Evolutionary conservation across 2,329 filamentous ascomycete species (phyloP).

Genomic region (Aspergillus sp.): DNA sequence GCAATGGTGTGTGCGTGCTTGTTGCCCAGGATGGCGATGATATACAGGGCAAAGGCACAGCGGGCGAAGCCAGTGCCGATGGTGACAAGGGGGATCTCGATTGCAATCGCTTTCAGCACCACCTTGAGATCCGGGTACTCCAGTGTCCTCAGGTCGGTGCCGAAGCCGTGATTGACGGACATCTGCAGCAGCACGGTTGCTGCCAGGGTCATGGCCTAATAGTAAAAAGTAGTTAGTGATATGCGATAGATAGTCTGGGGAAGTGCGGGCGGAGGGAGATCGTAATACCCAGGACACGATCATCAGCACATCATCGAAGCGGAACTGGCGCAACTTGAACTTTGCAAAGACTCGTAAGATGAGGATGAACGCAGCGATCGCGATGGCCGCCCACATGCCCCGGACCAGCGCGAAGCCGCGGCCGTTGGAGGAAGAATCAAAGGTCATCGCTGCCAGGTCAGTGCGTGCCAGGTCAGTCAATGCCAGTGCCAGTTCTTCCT

Average conservation of each 20-base stretch:
- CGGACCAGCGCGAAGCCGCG: slow-evolving; percentile 22
- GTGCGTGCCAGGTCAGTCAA: too few relatives aligned
- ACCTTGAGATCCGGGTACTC: slow-evolving; percentile 9
- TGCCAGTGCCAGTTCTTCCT: too few relatives aligned
- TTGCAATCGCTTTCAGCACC: slow-evolving; percentile 29
- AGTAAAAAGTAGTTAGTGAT: neutral
- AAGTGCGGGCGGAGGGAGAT: neutral
- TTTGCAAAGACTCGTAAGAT: slow-evolving; percentile 29
- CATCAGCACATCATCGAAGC: slow-evolving; percentile 32
- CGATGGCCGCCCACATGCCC: slow-evolving; percentile 30
- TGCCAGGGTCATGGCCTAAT: slow-evolving; percentile 23
- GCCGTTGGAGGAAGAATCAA: slow-evolving; percentile 6
- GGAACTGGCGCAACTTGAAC: slow-evolving; percentile 29
- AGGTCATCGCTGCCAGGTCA: neutral
- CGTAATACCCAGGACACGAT: slow-evolving; percentile 25
- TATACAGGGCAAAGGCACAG: slow-evolving; percentile 28
- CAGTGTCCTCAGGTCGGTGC: slow-evolving; percentile 19
- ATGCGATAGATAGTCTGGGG: too few relatives aligned
- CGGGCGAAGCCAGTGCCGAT: slow-evolving; percentile 32
- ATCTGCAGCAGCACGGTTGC: slow-evolving; percentile 26
- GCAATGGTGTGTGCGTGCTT: slow-evolving; percentile 23
- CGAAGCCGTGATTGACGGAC: slow-evolving; percentile 30
- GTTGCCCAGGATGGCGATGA: slow-evolving; percentile 27
- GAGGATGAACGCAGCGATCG: slow-evolving; percentile 27
- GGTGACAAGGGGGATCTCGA: slow-evolving; percentile 29